Evolutionary conservation across 495 filamentous ascomycete species (phyloP).

Genomic region (Extremus antarcticus): DNA sequence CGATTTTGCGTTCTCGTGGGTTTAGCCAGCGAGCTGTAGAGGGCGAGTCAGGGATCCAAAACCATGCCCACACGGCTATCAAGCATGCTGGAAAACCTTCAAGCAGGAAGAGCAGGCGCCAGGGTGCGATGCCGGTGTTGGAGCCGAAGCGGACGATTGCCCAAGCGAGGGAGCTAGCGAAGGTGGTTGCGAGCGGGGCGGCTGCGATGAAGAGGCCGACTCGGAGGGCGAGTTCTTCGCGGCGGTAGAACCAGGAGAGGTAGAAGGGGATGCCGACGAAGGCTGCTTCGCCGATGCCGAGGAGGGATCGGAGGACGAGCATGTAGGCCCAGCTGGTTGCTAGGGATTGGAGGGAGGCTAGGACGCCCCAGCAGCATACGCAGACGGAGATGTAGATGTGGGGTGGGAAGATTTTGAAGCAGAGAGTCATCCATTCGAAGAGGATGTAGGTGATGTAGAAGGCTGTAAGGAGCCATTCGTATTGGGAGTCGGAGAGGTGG

Average conservation of each 20-base stretch:
- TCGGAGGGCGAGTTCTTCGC: conserved; percentile 50
- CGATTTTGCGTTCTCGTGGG: conserved; percentile 37
- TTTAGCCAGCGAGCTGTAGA: conserved; percentile 41
- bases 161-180: conserved; percentile 57
- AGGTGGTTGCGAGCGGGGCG: conserved; percentile 53
- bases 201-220: conserved; percentile 53
- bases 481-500: conserved; percentile 42
- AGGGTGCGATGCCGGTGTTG: conserved; percentile 43
- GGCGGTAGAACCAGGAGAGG: conserved; percentile 49
- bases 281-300: conserved; percentile 51
- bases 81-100: conserved; percentile 53
- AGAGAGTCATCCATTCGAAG: conserved; percentile 61
- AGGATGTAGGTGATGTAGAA: conserved; percentile 66
- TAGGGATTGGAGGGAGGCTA: conserved; percentile 60
- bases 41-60: conserved; percentile 44
- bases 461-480: conserved; percentile 56
- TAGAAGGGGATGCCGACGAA: conserved; percentile 56
- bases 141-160: conserved; percentile 38
- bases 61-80: conserved; percentile 44
- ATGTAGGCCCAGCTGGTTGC: conserved; percentile 40
- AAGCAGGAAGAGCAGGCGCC: conserved; percentile 50
- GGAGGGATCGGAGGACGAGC: conserved; percentile 32
- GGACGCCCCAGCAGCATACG: conserved; percentile 49
- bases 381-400: conserved; percentile 47
- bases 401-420: conserved; percentile 38